Evolutionary conservation across 257 asterid species (phyloP).

Genomic region (Solanum okadae): DNA sequence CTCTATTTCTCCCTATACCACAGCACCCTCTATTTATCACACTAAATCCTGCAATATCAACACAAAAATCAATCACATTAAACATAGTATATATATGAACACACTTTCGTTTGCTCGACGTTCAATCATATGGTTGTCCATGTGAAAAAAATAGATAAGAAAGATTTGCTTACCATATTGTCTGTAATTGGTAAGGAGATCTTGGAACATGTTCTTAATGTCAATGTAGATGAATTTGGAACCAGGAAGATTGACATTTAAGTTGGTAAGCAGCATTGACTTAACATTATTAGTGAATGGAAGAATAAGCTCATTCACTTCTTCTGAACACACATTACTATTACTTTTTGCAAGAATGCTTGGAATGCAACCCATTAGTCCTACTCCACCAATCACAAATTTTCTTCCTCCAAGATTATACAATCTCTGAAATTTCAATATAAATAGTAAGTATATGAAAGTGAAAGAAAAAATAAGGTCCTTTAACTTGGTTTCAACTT

Average conservation of each 20-base stretch:
- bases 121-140: not conserved
- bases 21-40: conserved; percentile 33
- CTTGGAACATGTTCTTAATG: conserved; percentile 54
- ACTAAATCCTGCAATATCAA: conserved; percentile 21
- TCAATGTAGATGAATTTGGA: conserved; percentile 52
- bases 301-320: conserved; percentile 46
- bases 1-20: conserved; percentile 4
- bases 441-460: not conserved
- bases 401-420: conserved; percentile 90
- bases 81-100: not conserved
- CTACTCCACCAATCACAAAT: conserved; percentile 75
- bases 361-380: conserved; percentile 85
- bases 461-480: not conserved
- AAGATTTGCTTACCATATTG: conserved; percentile 39
- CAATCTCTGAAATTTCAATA: conserved; percentile 37
- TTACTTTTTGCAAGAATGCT: conserved; percentile 61
- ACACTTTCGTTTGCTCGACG: not conserved
- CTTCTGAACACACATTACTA: conserved; percentile 44
- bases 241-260: conserved; percentile 55
- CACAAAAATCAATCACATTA: not conserved
- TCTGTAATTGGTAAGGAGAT: conserved; percentile 56
- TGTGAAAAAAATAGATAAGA: not conserved
- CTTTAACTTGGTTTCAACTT: not conserved
- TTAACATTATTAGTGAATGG: conserved; percentile 66
- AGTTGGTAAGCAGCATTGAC: conserved; percentile 65